These are phyloP conservation scores for Sphaerulina populicola DNA, from an alignment of 2,329 filamentous ascomycete genomes.

Conservation along the genomic window DNA sequence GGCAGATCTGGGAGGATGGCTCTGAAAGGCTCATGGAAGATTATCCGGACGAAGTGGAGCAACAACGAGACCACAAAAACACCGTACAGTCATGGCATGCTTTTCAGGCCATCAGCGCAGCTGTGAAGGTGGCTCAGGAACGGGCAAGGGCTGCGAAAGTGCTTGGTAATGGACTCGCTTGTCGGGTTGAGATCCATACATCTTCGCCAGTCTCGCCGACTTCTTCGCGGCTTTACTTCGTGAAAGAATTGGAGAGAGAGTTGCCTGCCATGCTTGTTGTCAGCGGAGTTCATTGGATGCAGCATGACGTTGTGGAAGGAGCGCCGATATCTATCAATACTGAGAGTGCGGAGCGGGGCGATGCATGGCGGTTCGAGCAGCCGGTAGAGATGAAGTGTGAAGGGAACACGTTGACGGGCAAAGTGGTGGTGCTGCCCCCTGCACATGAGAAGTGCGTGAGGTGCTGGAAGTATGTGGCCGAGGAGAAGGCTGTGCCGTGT, in stretches of 20 bases:
- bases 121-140: conserved; percentile 70
- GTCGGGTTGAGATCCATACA: conserved; percentile 52
- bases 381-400: conserved; percentile 34
- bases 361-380: conserved; percentile 37
- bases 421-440: conserved; percentile 37
- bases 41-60: conserved; percentile 3
- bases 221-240: background rate
- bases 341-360: conserved; percentile 20
- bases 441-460: conserved; percentile 64
- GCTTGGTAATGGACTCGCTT: conserved; percentile 74
- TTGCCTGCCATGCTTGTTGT: conserved; percentile 40
- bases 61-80: background rate
- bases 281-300: conserved; percentile 30
- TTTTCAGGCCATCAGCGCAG: conserved; percentile 48
- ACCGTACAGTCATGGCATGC: conserved; percentile 25
- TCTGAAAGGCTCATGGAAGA: too few relatives aligned
- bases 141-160: conserved; percentile 60
- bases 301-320: conserved; percentile 3
- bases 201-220: background rate
- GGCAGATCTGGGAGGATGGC: conserved; percentile 20
- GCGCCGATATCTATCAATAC: conserved; percentile 4
- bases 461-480: conserved; percentile 81
- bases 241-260: conserved; percentile 22
- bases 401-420: conserved; percentile 17
- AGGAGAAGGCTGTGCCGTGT: conserved; percentile 57